Evolutionary conservation across 208 protist genomes (phyloP), one percentile per base, ranked within the genome.

Genomic region (Trypanosoma scelopori): DNA sequence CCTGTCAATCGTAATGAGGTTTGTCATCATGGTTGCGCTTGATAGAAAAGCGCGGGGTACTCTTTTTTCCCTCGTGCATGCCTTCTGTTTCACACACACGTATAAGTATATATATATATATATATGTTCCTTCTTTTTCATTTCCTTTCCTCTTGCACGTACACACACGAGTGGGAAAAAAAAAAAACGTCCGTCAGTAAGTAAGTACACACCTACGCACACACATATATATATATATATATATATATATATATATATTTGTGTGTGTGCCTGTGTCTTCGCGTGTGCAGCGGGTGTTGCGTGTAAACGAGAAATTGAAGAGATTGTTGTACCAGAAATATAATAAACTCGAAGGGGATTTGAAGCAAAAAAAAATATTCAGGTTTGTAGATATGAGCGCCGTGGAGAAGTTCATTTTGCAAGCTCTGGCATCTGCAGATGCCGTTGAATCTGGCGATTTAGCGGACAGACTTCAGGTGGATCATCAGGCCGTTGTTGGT

Each of bases 401-500:
- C n/a, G 39, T 63, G 7, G 69, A 73, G 55, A 25, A 13, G 12
- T 43, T 25, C 52, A 45, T 74, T 60, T 41, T 76, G 22, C 32
- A 79, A 58, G 65, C 75, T 1, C 74, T 96, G 12, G 50, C 71
- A 16, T 48, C 41, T 18, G 27, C 41, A 5, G 81, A 85, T 13
- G 22, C 52, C 16, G 71, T 93, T 32, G 52, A 71, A 25, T 92
- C 91, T 15, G 79, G 85, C 32, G 60, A 62, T 18, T 47, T 96
- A n/a, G 87, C 91, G 20, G 59, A 70, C 9, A 37, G 66, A 41
- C 63, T 92, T 5, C 35, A 43, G 35, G 56, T 92, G 23, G 81
- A 93, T 50, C 95, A 97, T 52, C 88, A 97, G 67, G 84, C 84
- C 0, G 76, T 98, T 18, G 90, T 97, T 25, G 93, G 94, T 20